phyloP scores from a whole-genome alignment of 768 basidiomycete genomes.

The Serendipita sp. region DNA sequence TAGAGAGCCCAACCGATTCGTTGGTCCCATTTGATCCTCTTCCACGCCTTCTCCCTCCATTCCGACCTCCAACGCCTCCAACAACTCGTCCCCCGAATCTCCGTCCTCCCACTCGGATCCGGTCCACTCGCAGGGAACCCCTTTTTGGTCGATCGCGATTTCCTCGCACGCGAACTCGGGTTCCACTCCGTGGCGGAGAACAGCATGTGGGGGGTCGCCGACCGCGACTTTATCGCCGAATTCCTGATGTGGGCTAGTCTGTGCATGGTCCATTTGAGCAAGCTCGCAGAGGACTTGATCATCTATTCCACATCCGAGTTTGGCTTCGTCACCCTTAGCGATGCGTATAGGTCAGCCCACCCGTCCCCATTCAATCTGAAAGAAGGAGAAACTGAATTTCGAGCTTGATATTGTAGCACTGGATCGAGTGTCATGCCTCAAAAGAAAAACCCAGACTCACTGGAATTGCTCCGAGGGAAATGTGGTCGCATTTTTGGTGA shows the following conservation, averaged over 20 bases:
- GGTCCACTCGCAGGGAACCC: constrained; percentile 96
- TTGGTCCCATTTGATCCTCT: constrained; percentile 94
- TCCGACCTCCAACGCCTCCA: constrained; percentile 74
- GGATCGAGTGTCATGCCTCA: constrained; percentile 99
- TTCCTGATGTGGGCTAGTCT: constrained; percentile 94
- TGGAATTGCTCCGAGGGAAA: constrained; percentile 91
- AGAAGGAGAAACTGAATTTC: background rate
- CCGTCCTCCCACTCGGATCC: constrained; percentile 83
- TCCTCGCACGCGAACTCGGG: constrained; percentile 78
- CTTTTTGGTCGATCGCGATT: constrained; percentile 84
- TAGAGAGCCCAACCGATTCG: constrained; percentile 96
- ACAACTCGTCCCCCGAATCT: constrained; percentile 76
- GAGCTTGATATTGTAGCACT: constrained; percentile 38
- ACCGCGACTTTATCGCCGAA: constrained; percentile 94
- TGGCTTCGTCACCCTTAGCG: constrained; percentile 87
- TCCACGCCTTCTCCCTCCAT: constrained; percentile 88
- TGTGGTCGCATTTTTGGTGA: constrained; percentile 88
- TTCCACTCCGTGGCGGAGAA: constrained; percentile 85
- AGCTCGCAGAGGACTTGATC: constrained; percentile 83
- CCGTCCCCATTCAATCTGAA: too few relatives aligned
- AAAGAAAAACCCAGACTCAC: constrained; percentile 96
- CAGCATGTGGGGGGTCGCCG: constrained; percentile 91
- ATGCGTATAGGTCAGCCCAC: constrained; percentile 75
- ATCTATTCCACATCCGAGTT: constrained; percentile 96
- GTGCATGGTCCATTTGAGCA: constrained; percentile 84